phyloP scores from a whole-genome alignment of 2,329 filamentous ascomycete species.

The Hypoxylon sp. region DNA sequence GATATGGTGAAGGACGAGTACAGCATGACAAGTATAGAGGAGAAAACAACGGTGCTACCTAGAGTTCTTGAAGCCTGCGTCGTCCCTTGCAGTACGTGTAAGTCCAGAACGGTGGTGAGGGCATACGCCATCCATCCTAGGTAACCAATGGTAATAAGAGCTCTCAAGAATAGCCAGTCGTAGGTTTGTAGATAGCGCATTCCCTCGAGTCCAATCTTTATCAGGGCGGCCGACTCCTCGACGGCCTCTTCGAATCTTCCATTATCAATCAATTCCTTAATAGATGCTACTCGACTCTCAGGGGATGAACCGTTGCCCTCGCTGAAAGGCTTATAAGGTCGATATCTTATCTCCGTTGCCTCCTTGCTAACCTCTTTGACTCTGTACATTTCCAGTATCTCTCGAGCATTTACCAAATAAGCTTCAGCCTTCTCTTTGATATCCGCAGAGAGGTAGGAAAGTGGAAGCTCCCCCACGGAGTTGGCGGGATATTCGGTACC shows the following conservation, averaged over 20 bases:
- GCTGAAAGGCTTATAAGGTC: constrained; percentile 78
- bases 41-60: constrained; percentile 73
- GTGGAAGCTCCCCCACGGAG: constrained; percentile 91
- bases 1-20: constrained; percentile 86
- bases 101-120: constrained; percentile 85
- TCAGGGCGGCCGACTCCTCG: constrained; percentile 78
- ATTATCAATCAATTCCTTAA: constrained; percentile 74
- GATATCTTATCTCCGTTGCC: constrained; percentile 79
- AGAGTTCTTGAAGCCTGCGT: constrained; percentile 72
- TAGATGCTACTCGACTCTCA: constrained; percentile 74
- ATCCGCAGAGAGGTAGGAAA: constrained; percentile 81
- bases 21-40: constrained; percentile 77
- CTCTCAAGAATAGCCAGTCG: constrained; percentile 95
- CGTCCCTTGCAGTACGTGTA: constrained; percentile 83
- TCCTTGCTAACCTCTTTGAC: constrained; percentile 92
- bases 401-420: constrained; percentile 83
- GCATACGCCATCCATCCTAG: constrained; percentile 96
- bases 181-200: constrained; percentile 96
- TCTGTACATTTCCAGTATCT: constrained; percentile 94
- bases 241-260: constrained; percentile 82
- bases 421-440: constrained; percentile 84
- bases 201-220: constrained; percentile 81
- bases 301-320: constrained; percentile 69
- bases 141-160: constrained; percentile 89
- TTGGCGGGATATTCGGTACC: constrained; percentile 94